Evolutionary conservation across 257 asterid species (phyloP).

Genomic region (Ballota nigra): DNA sequence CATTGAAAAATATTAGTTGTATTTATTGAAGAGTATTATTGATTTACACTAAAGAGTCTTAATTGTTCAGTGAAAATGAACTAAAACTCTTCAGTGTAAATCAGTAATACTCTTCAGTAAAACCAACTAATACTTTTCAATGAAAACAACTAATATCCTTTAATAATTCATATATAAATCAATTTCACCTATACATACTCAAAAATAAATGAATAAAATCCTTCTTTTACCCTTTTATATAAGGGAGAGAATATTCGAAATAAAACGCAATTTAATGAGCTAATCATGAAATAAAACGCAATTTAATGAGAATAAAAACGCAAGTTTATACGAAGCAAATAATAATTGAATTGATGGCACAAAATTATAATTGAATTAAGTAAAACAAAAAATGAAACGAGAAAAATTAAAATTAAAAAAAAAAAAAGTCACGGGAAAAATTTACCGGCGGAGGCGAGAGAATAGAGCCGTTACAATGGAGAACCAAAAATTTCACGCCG

Average conservation of each 20-base stretch:
- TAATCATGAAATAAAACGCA: background rate
- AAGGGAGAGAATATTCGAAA: constrained; percentile 15
- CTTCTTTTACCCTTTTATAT: constrained; percentile 15
- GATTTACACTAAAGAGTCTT: no score
- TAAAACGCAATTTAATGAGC: constrained; percentile 32
- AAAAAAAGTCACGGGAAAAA: constrained; percentile 25
- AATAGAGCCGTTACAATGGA: constrained; percentile 17
- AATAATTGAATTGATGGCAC: constrained; percentile 29
- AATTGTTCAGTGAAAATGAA: no score
- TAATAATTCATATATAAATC: no score
- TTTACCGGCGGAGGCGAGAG: constrained; percentile 44
- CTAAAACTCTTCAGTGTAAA: no score
- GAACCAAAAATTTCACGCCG: constrained; percentile 22
- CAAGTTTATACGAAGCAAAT: constrained; percentile 14
- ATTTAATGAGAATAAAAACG: background rate
- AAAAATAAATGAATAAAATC: background rate
- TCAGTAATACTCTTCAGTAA: no score
- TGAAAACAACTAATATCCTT: no score
- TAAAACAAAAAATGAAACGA: constrained; percentile 14
- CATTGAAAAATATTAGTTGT: no score
- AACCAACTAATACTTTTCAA: no score
- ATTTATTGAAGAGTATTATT: no score
- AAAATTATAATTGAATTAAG: constrained; percentile 24
- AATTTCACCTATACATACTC: no score
- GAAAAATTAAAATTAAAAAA: background rate